These are phyloP conservation scores for Talaromyces piceae DNA, from an alignment of 2,329 filamentous ascomycete genomes.

Conservation along the genomic window DNA sequence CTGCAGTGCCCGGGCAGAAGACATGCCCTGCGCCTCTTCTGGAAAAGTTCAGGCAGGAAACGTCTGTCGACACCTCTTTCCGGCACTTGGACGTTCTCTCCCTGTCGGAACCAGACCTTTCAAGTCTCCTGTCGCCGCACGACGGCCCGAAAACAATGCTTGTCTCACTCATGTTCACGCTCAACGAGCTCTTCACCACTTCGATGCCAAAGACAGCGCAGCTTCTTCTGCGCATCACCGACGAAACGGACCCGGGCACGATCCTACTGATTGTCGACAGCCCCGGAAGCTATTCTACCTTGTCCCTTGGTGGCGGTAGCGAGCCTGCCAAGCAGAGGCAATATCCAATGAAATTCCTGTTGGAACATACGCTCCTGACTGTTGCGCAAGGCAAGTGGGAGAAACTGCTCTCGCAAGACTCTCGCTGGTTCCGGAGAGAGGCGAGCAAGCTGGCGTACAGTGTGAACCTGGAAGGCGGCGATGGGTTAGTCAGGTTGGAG, in stretches of 20 bases:
- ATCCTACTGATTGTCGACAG: constrained; percentile 83
- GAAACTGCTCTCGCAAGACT: constrained; percentile 67
- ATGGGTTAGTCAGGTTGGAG: constrained; percentile 71
- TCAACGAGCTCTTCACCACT: constrained; percentile 86
- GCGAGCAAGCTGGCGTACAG: constrained; percentile 61
- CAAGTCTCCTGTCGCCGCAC: constrained; percentile 24
- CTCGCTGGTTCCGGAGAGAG: constrained; percentile 73
- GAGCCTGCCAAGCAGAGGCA: constrained; percentile 35
- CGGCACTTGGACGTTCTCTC: constrained; percentile 14
- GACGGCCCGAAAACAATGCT: constrained; percentile 39
- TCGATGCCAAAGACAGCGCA: constrained; percentile 68
- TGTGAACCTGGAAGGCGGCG: constrained; percentile 50
- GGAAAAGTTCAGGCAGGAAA: not conserved
- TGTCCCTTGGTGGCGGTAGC: constrained; percentile 56
- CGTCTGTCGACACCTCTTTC: constrained; percentile 18
- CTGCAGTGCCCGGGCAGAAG: constrained; percentile 21
- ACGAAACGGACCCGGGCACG: constrained; percentile 50
- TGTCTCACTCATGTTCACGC: constrained; percentile 82
- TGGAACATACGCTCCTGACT: constrained; percentile 69
- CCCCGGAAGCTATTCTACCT: constrained; percentile 84
- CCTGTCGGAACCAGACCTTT: constrained; percentile 20
- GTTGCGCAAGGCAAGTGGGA: constrained; percentile 55
- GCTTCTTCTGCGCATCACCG: constrained; percentile 64
- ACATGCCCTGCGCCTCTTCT: constrained; percentile 25
- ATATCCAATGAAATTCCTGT: constrained; percentile 90